Base-by-base conservation (phyloP, 2,329 filamentous ascomycete genomes). In the Coniochaeta pulveracea region DNA sequence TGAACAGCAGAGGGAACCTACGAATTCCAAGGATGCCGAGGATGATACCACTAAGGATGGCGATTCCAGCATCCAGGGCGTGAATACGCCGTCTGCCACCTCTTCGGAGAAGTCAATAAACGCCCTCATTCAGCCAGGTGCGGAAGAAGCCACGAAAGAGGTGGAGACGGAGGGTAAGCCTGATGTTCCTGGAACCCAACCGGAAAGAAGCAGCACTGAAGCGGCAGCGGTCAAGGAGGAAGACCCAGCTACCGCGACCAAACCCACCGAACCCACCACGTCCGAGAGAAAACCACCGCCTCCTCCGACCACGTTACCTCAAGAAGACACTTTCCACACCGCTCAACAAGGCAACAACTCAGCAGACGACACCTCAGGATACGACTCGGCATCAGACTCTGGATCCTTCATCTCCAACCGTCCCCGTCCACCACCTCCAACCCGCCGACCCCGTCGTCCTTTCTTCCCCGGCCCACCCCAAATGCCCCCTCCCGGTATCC, bases 81-180 rank as follows among this genome's bases (percentile, higher is more conserved):
- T 19, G 26, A 19, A 39, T 17, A 42, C 40, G 8, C 40, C 40
- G 10, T 12, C 39, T 10, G 26, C 22, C 7, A 34, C 39, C 3
- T 6, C 22, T 11, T 31, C 39, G 6, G 30, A 21, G 19, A 33
- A 16, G 10, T 19, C 27, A 5, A 18, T 19, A n/a, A 18, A 29
- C 3, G 16, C 17, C 9, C 17, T 4, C n/a, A n/a, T 8, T 19
- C 27, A 29, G 10, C 15, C 15, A 19, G 17, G 12, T 8, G 10
- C 15, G 16, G 27, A 29, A 6, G 5, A 5, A 19, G 5, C 7
- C 6, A 5, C 26, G 14, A 28, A 28, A 10, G 6, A 38, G 14
- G 17, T 16, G 15, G 23, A 35, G 14, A 10, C 19, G 14, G 10
- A 29, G 27, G 11, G 10, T 10, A 29, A 29, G 9, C 17, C 27